Conservation (phyloP, 306 rosid species). For the Crataegus laevigata region DNA sequence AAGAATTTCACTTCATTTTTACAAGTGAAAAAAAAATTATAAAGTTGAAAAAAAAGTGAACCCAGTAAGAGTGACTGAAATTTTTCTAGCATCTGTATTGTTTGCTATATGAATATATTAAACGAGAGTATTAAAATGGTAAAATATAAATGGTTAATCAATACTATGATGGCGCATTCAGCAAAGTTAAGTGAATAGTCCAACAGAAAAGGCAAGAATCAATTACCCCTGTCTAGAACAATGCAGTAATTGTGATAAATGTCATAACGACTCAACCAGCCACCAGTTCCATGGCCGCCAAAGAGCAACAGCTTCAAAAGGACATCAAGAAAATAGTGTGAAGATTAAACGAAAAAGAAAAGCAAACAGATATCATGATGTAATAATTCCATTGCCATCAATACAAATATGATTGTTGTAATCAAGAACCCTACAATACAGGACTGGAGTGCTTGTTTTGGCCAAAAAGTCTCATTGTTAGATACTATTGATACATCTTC, state of each 20-base stretch:
- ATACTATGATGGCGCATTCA: neutral
- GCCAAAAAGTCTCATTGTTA: neutral
- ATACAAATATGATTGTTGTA: neutral
- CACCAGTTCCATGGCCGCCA: constrained; percentile 99
- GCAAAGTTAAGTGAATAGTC: constrained; percentile 5
- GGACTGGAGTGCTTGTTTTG: neutral
- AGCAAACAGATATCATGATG: neutral
- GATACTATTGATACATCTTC: neutral
- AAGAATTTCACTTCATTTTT: neutral
- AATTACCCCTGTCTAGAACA: constrained; percentile 85
- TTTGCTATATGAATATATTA: neutral
- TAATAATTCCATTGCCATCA: neutral
- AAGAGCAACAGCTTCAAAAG: constrained; percentile 69
- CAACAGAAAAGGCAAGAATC: constrained; percentile 16
- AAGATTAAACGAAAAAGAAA: neutral
- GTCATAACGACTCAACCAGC: constrained; percentile 98
- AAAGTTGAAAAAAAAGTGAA: too few species aligned
- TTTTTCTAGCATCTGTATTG: neutral
- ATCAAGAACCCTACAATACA: neutral
- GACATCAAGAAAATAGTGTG: neutral
- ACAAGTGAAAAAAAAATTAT: neutral
- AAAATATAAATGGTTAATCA: neutral
- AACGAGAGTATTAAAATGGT: neutral
- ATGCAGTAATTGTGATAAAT: constrained; percentile 80
- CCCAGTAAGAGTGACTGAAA: neutral